A percentile compares a stretch with the other conserved stretches of the same genome.
Conservation (phyloP, 2,329 filamentous ascomycete species). For the Botrytis paeoniae region DNA sequence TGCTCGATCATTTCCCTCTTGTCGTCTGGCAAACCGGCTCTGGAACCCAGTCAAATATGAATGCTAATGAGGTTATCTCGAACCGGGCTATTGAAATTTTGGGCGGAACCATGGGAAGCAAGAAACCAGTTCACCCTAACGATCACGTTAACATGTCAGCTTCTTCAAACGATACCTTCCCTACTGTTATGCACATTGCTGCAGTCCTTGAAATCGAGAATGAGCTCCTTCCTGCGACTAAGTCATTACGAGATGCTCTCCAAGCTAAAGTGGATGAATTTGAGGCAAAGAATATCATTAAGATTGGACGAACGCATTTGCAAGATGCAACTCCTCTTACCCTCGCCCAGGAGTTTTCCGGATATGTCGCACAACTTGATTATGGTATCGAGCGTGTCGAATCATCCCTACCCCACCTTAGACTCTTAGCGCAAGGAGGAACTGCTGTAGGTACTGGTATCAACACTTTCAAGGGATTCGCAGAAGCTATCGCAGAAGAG, state of each 20-base stretch:
- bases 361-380: constrained; percentile 93
- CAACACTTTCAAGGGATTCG: constrained; percentile 96
- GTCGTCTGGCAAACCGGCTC: constrained; percentile 99
- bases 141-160: constrained; percentile 99
- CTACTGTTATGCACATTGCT: constrained; percentile 99
- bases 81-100: constrained; percentile 98
- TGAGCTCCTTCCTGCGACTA: constrained; percentile 77
- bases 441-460: constrained; percentile 96
- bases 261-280: constrained; percentile 88
- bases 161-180: constrained; percentile 98
- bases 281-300: constrained; percentile 84
- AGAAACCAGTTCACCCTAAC: constrained; percentile 98
- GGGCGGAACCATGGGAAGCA: constrained; percentile 88
- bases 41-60: constrained; percentile 98
- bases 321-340: constrained; percentile 97
- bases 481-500: constrained; percentile 86
- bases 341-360: constrained; percentile 95
- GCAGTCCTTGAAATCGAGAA: constrained; percentile 90
- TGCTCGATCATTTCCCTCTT: constrained; percentile 95
- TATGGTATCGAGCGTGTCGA: constrained; percentile 85
- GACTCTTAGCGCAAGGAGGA: constrained; percentile 88
- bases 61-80: constrained; percentile 99
- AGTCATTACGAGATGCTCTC: constrained; percentile 76
- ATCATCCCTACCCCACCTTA: constrained; percentile 76
- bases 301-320: constrained; percentile 96